Base-by-base conservation (phyloP, 768 basidiomycete species). In the Suillus ampliporus region DNA sequence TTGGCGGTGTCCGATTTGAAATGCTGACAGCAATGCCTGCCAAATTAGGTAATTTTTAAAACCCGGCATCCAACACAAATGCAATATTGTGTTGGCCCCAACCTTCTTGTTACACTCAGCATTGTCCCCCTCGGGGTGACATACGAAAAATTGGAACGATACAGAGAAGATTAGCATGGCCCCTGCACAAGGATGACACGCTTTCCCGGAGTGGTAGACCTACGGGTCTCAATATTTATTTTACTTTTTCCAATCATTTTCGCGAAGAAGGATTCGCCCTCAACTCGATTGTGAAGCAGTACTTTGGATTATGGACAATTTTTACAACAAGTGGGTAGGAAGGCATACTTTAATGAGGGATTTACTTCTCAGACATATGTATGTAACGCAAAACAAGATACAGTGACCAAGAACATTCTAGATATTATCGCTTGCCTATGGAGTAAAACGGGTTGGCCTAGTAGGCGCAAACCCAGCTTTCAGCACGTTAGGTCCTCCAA, bases 101-200 rank as follows among this genome's bases (percentile, higher is more conserved):
- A 72, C 61, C 64, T 47, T 2, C 11, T 38, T 1, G 19, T 9
- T 53, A 23, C 13, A 47, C 40, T 6, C 7, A 6, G 0, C 15
- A 14, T 15, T 86, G 88, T 88, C 88, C 89, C 88, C 88, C 90
- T 90, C 88, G 88, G 89, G 88, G 91, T 89, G 89, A 88, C 91
- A 91, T 90, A 92, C 88, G 89, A 91, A 95, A 94, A 93, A 91
- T 95, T 94, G 94, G 92, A 95, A 95, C 93, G 91, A 95, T 96
- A 95, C 94, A 95, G 94, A 97, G 95, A 96, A 96, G 95, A 95
- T 97, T 95, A 96, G 95, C 95, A 97, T 97, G 92, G 95, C 94
- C 95, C 95, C 95, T 97, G 95, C 95, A 97, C 94, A 97, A 97
- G 95, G 95, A 97, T 96, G 95, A 95, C 95, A 96, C 92, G 91